Conservation (phyloP, 2,329 filamentous ascomycete species). For the Aspergillus sergii region DNA sequence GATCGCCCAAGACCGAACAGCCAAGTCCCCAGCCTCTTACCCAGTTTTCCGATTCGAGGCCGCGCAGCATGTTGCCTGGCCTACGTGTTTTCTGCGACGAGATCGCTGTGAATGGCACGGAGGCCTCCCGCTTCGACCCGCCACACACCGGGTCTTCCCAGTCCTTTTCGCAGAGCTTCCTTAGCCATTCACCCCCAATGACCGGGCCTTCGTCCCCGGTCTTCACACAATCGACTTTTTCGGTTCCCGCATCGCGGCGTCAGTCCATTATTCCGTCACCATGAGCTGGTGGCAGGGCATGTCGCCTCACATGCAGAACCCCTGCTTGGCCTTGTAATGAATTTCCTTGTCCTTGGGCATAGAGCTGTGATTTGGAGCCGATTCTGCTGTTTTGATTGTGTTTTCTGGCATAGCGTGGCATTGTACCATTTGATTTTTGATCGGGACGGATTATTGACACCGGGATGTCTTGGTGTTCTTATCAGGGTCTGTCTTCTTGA, state of each 20-base stretch:
- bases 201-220: conserved; percentile 41
- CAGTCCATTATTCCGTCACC: conserved; percentile 31
- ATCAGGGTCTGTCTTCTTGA: conserved; percentile 1
- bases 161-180: conserved; percentile 32
- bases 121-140: conserved; percentile 26
- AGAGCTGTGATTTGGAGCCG: conserved; percentile 14
- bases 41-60: conserved; percentile 31
- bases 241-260: conserved; percentile 30
- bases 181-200: conserved; percentile 36
- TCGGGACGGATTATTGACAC: not conserved
- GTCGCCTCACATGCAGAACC: not conserved
- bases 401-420: conserved; percentile 34
- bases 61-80: conserved; percentile 39
- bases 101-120: conserved; percentile 29
- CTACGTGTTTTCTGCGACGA: conserved; percentile 40
- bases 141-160: conserved; percentile 29
- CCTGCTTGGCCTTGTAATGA: conserved; percentile 10
- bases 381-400: conserved; percentile 15
- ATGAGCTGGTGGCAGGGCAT: conserved; percentile 1
- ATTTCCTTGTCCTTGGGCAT: conserved; percentile 16
- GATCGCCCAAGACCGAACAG: conserved; percentile 37
- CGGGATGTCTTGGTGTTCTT: not conserved
- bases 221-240: conserved; percentile 32
- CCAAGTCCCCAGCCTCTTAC: conserved; percentile 29
- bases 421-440: conserved; percentile 27